phyloP scores from a whole-genome alignment of 2,329 filamentous ascomycete genomes.

The Coniella lustricola region DNA sequence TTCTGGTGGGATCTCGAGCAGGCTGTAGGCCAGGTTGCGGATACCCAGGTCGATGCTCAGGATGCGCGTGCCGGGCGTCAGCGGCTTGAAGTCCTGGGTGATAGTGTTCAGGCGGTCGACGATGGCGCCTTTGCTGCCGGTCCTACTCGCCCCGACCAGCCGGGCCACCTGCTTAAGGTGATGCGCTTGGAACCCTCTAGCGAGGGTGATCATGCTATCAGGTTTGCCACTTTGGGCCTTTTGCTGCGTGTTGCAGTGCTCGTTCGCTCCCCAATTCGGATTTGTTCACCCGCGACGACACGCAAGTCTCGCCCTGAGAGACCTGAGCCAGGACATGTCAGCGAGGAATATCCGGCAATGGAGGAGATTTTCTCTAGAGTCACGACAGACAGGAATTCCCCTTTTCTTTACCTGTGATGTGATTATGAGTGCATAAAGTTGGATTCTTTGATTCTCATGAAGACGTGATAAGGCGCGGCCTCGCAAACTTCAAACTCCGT shows the following conservation, averaged over 20 bases:
- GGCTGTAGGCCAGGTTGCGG: conserved; percentile 69
- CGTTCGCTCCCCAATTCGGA: too few species aligned
- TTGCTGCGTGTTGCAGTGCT: too few species aligned
- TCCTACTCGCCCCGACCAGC: conserved; percentile 11
- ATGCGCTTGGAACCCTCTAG: conserved; percentile 2
- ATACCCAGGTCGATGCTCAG: conserved; percentile 83
- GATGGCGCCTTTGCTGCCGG: conserved; percentile 52
- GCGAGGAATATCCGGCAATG: too few species aligned
- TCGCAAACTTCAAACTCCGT: too few species aligned
- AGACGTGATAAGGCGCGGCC: too few species aligned
- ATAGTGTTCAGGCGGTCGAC: conserved; percentile 40
- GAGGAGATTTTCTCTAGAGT: too few species aligned
- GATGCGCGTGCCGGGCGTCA: conserved; percentile 39
- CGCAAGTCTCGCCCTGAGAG: neutral
- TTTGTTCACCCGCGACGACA: neutral
- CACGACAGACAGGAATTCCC: too few species aligned
- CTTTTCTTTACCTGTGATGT: too few species aligned
- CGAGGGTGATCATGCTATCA: conserved; percentile 12
- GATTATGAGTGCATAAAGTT: too few species aligned
- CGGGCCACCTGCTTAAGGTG: conserved; percentile 11
- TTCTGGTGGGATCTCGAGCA: conserved; percentile 32
- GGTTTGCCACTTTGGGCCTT: too few species aligned
- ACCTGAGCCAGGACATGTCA: too few species aligned
- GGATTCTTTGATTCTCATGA: too few species aligned
- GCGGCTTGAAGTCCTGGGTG: conserved; percentile 19